Conservation (phyloP, 306 rosid genomes). For the Casuarina equisetifolia region DNA sequence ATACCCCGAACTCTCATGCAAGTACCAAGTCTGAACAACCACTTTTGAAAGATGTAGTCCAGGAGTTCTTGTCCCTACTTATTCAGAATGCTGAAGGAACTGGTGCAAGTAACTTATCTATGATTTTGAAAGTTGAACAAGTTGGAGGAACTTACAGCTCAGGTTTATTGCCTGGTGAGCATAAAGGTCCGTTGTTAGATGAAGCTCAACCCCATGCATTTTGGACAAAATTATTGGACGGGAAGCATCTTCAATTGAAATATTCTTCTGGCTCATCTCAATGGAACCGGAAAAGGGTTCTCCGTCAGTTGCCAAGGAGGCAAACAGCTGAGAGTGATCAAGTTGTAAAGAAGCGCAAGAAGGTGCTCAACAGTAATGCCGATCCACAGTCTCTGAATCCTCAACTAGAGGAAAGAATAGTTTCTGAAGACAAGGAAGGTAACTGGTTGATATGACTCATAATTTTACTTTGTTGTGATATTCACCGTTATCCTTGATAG, state of each 20-base stretch:
- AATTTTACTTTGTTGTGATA: conserved; percentile 18
- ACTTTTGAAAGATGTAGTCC: conserved; percentile 44
- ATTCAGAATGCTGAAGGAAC: conserved; percentile 40
- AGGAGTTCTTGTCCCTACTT: conserved; percentile 54
- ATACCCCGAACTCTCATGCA: conserved; percentile 24
- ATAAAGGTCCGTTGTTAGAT: conserved; percentile 34
- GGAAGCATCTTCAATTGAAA: conserved; percentile 73
- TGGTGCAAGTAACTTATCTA: conserved; percentile 37
- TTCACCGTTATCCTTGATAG: not conserved
- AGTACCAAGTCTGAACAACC: conserved; percentile 29
- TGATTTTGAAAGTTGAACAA: conserved; percentile 56
- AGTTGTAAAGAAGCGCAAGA: conserved; percentile 55
- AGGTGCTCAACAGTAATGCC: conserved; percentile 40
- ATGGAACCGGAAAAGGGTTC: conserved; percentile 71
- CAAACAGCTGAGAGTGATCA: conserved; percentile 41
- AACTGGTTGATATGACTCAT: conserved; percentile 26
- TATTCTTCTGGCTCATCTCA: conserved; percentile 50
- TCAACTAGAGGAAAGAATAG: conserved; percentile 39
- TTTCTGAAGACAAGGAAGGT: conserved; percentile 55
- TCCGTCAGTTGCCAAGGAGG: conserved; percentile 34
- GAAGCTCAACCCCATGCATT: conserved; percentile 54
- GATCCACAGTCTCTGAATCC: conserved; percentile 36
- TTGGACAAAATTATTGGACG: conserved; percentile 72
- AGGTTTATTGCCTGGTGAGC: conserved; percentile 53
- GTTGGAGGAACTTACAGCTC: conserved; percentile 53